Conservation (phyloP, 108 stramenopile genomes). For the Nitzschia inconspicua region DNA sequence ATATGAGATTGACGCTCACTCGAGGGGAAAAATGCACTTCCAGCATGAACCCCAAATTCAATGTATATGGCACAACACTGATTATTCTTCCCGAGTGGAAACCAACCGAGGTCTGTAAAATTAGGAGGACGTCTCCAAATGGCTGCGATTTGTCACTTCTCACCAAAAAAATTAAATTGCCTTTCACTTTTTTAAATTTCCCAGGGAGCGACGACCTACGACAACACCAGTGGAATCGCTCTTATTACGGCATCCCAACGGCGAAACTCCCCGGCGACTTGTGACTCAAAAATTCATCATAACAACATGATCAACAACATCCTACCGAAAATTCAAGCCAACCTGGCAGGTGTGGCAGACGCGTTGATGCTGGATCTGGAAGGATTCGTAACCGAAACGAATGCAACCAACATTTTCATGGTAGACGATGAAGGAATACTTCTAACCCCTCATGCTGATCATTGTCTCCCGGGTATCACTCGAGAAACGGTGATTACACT, state of each 20-base stretch:
- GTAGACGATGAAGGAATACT: slow-evolving; percentile 72
- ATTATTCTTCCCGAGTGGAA: slow-evolving; percentile 89
- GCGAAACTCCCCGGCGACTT: slow-evolving; percentile 72
- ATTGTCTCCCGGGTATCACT: slow-evolving; percentile 89
- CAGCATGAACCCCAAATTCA: slow-evolving; percentile 91
- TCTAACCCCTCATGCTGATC: slow-evolving; percentile 81
- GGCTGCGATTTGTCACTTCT: not conserved
- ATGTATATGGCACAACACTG: slow-evolving; percentile 90
- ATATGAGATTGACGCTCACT: slow-evolving; percentile 89
- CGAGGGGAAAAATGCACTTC: slow-evolving; percentile 88
- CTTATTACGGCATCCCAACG: slow-evolving; percentile 79
- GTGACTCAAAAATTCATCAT: slow-evolving; percentile 91
- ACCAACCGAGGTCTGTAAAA: slow-evolving; percentile 55
- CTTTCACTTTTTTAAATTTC: not conserved
- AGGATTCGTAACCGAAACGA: slow-evolving; percentile 90
- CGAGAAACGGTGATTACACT: slow-evolving; percentile 70
- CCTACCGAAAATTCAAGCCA: slow-evolving; percentile 93
- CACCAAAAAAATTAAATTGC: not conserved
- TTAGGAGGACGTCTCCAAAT: not conserved
- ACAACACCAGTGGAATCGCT: slow-evolving; percentile 78
- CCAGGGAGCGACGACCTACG: slow-evolving; percentile 81
- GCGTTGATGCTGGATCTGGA: slow-evolving; percentile 91
- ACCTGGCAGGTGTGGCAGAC: slow-evolving; percentile 82
- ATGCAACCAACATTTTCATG: slow-evolving; percentile 93
- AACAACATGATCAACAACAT: slow-evolving; percentile 91